These are phyloP conservation scores for Dissophora globulifera DNA, from an alignment of 192 early-diverging fungal species.

Conservation along the genomic window DNA sequence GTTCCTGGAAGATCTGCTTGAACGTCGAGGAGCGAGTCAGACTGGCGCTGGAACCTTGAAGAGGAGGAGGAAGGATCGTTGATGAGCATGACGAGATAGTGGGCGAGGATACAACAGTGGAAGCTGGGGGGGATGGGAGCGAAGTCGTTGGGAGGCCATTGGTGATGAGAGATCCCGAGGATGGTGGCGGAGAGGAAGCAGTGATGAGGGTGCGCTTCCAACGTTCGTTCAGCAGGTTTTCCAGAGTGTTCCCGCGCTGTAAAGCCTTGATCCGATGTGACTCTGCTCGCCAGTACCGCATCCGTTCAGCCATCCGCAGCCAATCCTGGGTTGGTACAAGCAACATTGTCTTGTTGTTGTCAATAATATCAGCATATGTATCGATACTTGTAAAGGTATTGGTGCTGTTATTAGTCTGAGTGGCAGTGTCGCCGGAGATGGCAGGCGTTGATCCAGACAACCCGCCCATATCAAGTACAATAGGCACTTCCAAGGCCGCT, in stretches of 20 bases:
- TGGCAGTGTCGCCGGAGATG: background rate
- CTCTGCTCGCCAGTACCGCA: conserved; percentile 46
- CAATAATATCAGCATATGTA: too few species aligned
- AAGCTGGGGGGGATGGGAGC: conserved; percentile 1
- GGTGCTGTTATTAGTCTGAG: background rate
- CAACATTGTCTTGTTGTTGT: conserved; percentile 33
- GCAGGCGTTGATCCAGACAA: background rate
- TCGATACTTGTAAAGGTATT: too few species aligned
- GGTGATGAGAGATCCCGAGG: conserved; percentile 16
- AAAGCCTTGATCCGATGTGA: conserved; percentile 37
- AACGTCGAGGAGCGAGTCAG: background rate
- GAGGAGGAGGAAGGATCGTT: too few species aligned
- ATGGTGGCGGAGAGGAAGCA: conserved; percentile 18
- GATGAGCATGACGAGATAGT: background rate
- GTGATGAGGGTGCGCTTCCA: conserved; percentile 12
- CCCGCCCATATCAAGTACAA: conserved; percentile 39
- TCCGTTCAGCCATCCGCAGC: conserved; percentile 26
- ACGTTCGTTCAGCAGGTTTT: conserved; percentile 23
- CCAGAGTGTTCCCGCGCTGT: conserved; percentile 21
- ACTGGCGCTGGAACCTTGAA: background rate
- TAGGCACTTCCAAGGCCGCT: conserved; percentile 12
- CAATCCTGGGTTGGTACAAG: conserved; percentile 30
- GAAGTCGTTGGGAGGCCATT: background rate
- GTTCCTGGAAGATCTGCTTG: conserved; percentile 35
- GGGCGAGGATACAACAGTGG: conserved; percentile 2